These are phyloP conservation scores for Kazachstania taianensis DNA, from an alignment of 805 yeast genomes.

Conservation along the genomic window DNA sequence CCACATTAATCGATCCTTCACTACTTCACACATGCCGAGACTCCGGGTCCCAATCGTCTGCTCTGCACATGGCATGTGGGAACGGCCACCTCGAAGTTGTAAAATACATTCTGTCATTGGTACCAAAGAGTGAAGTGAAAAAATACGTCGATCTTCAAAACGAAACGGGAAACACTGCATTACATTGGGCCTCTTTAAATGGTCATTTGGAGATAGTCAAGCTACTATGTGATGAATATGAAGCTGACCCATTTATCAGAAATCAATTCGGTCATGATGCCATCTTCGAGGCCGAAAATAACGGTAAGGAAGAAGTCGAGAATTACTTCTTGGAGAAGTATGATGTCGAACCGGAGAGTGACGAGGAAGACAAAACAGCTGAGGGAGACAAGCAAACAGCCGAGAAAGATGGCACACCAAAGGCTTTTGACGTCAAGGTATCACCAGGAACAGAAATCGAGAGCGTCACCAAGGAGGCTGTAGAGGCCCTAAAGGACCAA, in stretches of 20 bases:
- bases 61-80: slow-evolving; percentile 92
- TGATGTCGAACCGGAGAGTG: slow-evolving; percentile 55
- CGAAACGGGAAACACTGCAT: slow-evolving; percentile 82
- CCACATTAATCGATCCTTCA: slow-evolving; percentile 40
- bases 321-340: slow-evolving; percentile 64
- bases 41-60: slow-evolving; percentile 55
- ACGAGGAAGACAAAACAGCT: slow-evolving; percentile 35
- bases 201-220: slow-evolving; percentile 71
- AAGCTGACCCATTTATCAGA: slow-evolving; percentile 72
- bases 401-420: slow-evolving; percentile 17
- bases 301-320: slow-evolving; percentile 65
- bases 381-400: slow-evolving; percentile 29
- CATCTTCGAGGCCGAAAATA: slow-evolving; percentile 80
- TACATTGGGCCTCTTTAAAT: slow-evolving; percentile 92
- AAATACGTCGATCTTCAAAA: slow-evolving; percentile 44
- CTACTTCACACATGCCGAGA: slow-evolving; percentile 44
- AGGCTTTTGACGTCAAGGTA: slow-evolving; percentile 27
- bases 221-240: slow-evolving; percentile 58
- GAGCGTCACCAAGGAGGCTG: slow-evolving; percentile 38
- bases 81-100: slow-evolving; percentile 77
- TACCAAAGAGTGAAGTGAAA: slow-evolving; percentile 35
- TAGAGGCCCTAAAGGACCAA: slow-evolving; percentile 30
- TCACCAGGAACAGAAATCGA: slow-evolving; percentile 44
- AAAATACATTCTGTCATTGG: slow-evolving; percentile 43
- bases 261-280: slow-evolving; percentile 74